Percentiles rank a stretch among this genome's conserved stretches.
Conservation (phyloP, 768 basidiomycete genomes). For the Leccinum variicolor region DNA sequence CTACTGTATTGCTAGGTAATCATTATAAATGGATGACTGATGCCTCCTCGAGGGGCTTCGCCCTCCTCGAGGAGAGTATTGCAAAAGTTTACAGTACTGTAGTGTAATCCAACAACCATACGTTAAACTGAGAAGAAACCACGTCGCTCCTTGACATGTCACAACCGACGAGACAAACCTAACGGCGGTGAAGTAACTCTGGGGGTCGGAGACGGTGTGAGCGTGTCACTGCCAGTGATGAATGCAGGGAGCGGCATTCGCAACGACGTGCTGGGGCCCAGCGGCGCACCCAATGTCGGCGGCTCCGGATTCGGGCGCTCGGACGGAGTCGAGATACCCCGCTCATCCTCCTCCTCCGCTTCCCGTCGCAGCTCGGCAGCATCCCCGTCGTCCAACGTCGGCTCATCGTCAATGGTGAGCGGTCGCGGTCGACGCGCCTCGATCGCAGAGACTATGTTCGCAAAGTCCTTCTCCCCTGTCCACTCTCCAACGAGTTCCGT, state of each 20-base stretch:
- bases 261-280: slow-evolving; percentile 37
- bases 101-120: not conserved
- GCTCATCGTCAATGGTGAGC: slow-evolving; percentile 13
- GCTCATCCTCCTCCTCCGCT: slow-evolving; percentile 31
- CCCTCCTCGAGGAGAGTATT: too few relatives aligned
- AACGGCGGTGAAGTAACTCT: slow-evolving; percentile 18
- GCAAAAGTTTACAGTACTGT: not conserved
- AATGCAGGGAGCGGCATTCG: slow-evolving; percentile 37
- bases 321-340: slow-evolving; percentile 41
- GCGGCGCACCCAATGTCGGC: slow-evolving; percentile 44
- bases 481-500: slow-evolving; percentile 48
- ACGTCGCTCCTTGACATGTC: not conserved
- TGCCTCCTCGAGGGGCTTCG: too few relatives aligned
- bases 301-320: slow-evolving; percentile 58
- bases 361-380: not conserved
- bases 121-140: too few relatives aligned
- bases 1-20: too few relatives aligned
- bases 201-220: slow-evolving; percentile 45
- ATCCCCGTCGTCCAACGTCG: not conserved
- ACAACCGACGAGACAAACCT: slow-evolving; percentile 1
- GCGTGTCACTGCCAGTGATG: slow-evolving; percentile 40
- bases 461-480: slow-evolving; percentile 63
- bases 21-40: too few relatives aligned
- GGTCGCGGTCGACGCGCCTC: slow-evolving; percentile 21
- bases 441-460: slow-evolving; percentile 50